Evolutionary conservation across 768 basidiomycete genomes (phyloP).

Genomic region (Botryobasidium botryosum): DNA sequence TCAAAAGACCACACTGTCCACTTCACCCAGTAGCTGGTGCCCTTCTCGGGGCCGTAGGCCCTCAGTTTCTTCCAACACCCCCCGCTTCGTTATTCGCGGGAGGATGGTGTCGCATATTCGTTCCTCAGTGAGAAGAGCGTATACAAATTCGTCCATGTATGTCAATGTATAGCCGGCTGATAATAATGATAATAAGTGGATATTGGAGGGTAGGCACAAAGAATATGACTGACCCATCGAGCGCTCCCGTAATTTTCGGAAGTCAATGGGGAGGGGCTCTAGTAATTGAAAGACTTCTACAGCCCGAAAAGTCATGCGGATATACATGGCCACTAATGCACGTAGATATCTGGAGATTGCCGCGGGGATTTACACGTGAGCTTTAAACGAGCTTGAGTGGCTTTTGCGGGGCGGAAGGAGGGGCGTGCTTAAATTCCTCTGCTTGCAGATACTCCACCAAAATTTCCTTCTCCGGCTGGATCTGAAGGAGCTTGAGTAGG

Average conservation of each 20-base stretch:
- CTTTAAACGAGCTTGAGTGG: no score
- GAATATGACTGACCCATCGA: slow-evolving; percentile 46
- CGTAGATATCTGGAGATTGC: slow-evolving; percentile 81
- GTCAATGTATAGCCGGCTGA: slow-evolving; percentile 73
- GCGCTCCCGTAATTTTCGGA: slow-evolving; percentile 67
- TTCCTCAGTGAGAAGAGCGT: slow-evolving; percentile 70
- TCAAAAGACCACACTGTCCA: no score
- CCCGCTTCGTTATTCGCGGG: slow-evolving; percentile 72
- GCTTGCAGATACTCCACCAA: slow-evolving; percentile 86
- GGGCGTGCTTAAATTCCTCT: slow-evolving; percentile 93
- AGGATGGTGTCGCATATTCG: slow-evolving; percentile 93
- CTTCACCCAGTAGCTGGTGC: no score
- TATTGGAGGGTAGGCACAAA: neutral
- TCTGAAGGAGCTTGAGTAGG: slow-evolving; percentile 83
- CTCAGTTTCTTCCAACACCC: slow-evolving; percentile 79
- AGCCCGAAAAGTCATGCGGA: slow-evolving; percentile 84
- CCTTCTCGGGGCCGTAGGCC: slow-evolving; percentile 73
- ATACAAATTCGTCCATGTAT: slow-evolving; percentile 84
- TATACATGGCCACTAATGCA: slow-evolving; percentile 82
- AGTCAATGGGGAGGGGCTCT: slow-evolving; percentile 90
- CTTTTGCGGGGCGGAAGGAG: no score
- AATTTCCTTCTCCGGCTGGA: slow-evolving; percentile 97
- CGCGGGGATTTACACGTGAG: no score
- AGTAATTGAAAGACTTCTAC: slow-evolving; percentile 85
- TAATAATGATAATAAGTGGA: neutral